Evolutionary conservation across 202 grass and related monocot genomes (phyloP).

Genomic region (Schoenoplectus triqueter): DNA sequence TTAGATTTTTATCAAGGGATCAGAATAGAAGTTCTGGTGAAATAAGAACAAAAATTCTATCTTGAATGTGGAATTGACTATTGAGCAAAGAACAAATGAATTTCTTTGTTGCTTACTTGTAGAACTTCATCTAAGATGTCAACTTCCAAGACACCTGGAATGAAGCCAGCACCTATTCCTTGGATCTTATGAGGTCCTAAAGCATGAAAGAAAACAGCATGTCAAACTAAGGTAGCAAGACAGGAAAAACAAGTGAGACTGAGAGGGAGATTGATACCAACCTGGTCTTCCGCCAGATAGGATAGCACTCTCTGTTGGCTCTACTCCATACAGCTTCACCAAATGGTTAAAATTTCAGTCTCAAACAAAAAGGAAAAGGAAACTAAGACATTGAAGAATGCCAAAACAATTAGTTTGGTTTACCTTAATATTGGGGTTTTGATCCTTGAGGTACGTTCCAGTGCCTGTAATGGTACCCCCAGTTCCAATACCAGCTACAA

Average conservation of each 20-base stretch:
- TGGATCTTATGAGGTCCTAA: conserved; percentile 61
- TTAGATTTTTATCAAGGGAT: neutral
- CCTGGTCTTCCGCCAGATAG: conserved; percentile 55
- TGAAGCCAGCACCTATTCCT: conserved; percentile 55
- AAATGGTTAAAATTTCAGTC: conserved; percentile 9
- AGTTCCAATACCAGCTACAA: conserved; percentile 51
- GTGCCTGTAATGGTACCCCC: conserved; percentile 49
- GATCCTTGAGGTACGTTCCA: conserved; percentile 48
- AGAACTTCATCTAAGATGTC: conserved; percentile 53
- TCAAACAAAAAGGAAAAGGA: conserved; percentile 2
- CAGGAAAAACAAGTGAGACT: neutral
- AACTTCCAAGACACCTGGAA: conserved; percentile 55
- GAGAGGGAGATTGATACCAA: conserved; percentile 3
- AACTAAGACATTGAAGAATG: neutral
- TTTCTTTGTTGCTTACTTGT: conserved; percentile 42
- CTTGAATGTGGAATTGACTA: neutral
- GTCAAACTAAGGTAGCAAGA: neutral
- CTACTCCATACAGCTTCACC: conserved; percentile 49
- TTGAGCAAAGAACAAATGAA: neutral
- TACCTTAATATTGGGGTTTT: conserved; percentile 51
- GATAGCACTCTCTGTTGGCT: conserved; percentile 54
- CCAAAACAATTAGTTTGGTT: neutral
- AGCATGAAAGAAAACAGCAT: neutral
- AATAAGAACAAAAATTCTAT: neutral
- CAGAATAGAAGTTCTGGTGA: neutral